These are phyloP conservation scores for Fusarium sp. DNA, from an alignment of 2,329 filamentous ascomycete genomes.

Conservation along the genomic window DNA sequence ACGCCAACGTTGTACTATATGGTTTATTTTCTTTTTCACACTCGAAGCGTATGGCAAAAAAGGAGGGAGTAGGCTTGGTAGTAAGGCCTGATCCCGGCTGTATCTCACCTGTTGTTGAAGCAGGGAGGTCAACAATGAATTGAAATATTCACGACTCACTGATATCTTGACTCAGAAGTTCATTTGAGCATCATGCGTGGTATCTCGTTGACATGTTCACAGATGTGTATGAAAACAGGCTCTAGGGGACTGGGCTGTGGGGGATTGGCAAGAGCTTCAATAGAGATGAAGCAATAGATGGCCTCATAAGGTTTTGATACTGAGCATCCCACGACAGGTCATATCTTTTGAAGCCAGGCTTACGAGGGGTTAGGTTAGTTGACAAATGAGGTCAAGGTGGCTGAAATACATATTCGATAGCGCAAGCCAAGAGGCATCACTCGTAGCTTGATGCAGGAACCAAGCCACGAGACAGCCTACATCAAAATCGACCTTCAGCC, in stretches of 20 bases:
- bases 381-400: not conserved
- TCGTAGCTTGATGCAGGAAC: not conserved
- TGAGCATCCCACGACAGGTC: not conserved
- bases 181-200: not conserved
- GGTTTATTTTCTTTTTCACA: slow-evolving; percentile 9
- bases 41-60: slow-evolving; percentile 27
- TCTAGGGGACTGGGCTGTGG: no score
- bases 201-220: not conserved
- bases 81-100: slow-evolving; percentile 8
- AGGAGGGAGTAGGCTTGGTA: slow-evolving; percentile 20
- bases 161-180: not conserved
- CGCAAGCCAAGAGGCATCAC: not conserved
- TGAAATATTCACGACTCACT: slow-evolving; percentile 13
- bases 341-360: not conserved
- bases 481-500: not conserved
- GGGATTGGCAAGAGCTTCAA: not conserved
- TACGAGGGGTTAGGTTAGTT: not conserved
- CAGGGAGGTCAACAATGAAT: slow-evolving; percentile 24
- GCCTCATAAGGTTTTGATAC: not conserved
- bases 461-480: not conserved
- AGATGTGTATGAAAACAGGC: not conserved
- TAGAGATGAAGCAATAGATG: not conserved
- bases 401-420: not conserved
- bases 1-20: slow-evolving; percentile 42
- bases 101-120: slow-evolving; percentile 12